Evolutionary conservation across 208 protist genomes (phyloP), one percentile per base, ranked within the genome.

Genomic region (Zelonia costaricensis): DNA sequence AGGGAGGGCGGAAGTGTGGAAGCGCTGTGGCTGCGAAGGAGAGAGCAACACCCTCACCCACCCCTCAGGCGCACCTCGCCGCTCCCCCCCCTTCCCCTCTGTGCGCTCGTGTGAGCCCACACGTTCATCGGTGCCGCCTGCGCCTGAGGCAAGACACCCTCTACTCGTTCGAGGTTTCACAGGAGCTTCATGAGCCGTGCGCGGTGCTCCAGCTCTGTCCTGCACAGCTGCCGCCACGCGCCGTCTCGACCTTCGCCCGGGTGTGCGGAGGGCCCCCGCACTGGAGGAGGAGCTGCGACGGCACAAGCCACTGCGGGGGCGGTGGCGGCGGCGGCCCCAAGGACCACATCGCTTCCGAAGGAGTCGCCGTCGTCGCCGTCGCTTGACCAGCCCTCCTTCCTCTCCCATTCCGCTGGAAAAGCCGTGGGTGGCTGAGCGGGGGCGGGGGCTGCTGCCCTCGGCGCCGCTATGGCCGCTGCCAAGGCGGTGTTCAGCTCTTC

Each of bases 221-320:
- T n/a, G 42, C 62, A 73, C 51, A 66, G 15, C 30, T 65, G 49
- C 23, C 62, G n/a, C n/a, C n/a, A n/a, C n/a, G n/a, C n/a, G n/a
- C n/a, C n/a, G n/a, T n/a, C n/a, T n/a, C n/a, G n/a, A n/a, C n/a
- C n/a, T n/a, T n/a, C n/a, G n/a, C n/a, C n/a, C n/a, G n/a, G n/a
- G n/a, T n/a, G n/a, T n/a, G n/a, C n/a, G n/a, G n/a, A n/a, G n/a
- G n/a, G n/a, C n/a, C n/a, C n/a, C n/a, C n/a, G n/a, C 9, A 16
- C 33, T 27, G 25, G 30, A 4, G 8, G 23, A 2, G 43, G 62
- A 18, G 20, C n/a, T 43, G 25, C 45, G 13, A n/a, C 39, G 20
- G 63, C 8, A 2, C 2, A 1, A 35, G 15, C 16, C 0, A 12
- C 18, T 55, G 58, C 47, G 6, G 27, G 4, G 13, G 46, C 20